A percentile compares a stretch with the other conserved stretches of the same genome.
phyloP scores from a whole-genome alignment of 2,329 filamentous ascomycete genomes.

The Decorospora gaudefroyi region DNA sequence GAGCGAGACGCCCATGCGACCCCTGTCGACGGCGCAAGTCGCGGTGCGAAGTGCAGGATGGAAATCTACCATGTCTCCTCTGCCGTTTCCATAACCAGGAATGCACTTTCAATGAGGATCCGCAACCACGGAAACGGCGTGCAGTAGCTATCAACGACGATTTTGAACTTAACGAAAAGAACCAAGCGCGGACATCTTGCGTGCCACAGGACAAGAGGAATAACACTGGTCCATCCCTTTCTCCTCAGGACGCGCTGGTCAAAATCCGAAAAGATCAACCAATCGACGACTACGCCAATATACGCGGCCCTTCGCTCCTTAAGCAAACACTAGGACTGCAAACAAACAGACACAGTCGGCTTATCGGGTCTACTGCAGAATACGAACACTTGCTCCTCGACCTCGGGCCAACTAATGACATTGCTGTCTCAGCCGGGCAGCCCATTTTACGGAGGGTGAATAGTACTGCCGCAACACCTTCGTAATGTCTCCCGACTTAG shows the following conservation, averaged over 20 bases:
- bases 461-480: constrained; percentile 28
- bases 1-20: constrained; percentile 62
- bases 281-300: constrained; percentile 41
- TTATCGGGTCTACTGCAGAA: constrained; percentile 37
- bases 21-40: constrained; percentile 67
- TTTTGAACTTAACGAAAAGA: constrained; percentile 7
- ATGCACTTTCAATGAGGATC: constrained; percentile 70
- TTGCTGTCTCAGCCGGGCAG: constrained; percentile 14
- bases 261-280: constrained; percentile 32
- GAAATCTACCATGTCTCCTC: constrained; percentile 65
- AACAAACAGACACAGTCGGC: constrained; percentile 36
- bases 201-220: neutral
- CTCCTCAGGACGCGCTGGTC: constrained; percentile 15
- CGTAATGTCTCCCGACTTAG: constrained; percentile 33
- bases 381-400: constrained; percentile 37
- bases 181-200: constrained; percentile 1
- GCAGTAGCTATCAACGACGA: constrained; percentile 12
- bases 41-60: constrained; percentile 70
- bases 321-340: constrained; percentile 45
- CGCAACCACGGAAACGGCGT: constrained; percentile 71
- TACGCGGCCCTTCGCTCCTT: constrained; percentile 42
- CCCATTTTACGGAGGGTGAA: constrained; percentile 34
- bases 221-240: constrained; percentile 4
- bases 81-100: constrained; percentile 69
- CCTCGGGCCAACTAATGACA: constrained; percentile 17